phyloP scores from a whole-genome alignment of 257 asterid species.

The Misopates orontium region DNA sequence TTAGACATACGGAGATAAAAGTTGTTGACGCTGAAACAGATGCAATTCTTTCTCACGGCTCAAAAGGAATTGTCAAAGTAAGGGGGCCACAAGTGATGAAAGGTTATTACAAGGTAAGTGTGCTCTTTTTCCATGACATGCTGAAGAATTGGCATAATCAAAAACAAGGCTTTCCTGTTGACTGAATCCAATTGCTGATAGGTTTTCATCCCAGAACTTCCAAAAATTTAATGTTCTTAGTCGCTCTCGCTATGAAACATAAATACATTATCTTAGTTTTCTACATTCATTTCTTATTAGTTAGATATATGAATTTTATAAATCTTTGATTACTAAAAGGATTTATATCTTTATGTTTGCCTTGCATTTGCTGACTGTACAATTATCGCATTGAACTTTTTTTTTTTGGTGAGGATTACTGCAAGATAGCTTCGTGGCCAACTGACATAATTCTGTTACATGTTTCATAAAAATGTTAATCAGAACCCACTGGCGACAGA shows the following conservation, averaged over 20 bases:
- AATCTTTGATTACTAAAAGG: not conserved
- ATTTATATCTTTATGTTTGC: no score
- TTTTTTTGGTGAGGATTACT: not conserved
- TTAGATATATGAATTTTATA: not conserved
- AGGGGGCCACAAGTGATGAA: slow-evolving; percentile 93
- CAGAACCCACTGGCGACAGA: slow-evolving; percentile 73
- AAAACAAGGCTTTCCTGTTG: not conserved
- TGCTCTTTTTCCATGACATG: slow-evolving; percentile 2
- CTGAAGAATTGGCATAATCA: not conserved
- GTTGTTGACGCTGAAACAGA: slow-evolving; percentile 78
- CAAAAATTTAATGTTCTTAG: no score
- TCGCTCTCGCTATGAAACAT: not conserved
- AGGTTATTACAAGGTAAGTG: slow-evolving; percentile 80
- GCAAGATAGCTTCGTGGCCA: not conserved
- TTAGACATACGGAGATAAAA: slow-evolving; percentile 65
- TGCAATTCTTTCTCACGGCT: slow-evolving; percentile 61
- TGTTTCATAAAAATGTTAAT: slow-evolving; percentile 18
- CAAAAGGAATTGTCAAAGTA: slow-evolving; percentile 78
- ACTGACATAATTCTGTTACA: not conserved
- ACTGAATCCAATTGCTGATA: no score
- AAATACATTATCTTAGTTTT: slow-evolving; percentile 1
- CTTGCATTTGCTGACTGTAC: not conserved
- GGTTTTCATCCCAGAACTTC: no score
- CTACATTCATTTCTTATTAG: not conserved
- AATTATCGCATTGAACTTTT: not conserved